Conservation (phyloP, 1,284 basidiomycete genomes). For the Pulveroboletus sp. region DNA sequence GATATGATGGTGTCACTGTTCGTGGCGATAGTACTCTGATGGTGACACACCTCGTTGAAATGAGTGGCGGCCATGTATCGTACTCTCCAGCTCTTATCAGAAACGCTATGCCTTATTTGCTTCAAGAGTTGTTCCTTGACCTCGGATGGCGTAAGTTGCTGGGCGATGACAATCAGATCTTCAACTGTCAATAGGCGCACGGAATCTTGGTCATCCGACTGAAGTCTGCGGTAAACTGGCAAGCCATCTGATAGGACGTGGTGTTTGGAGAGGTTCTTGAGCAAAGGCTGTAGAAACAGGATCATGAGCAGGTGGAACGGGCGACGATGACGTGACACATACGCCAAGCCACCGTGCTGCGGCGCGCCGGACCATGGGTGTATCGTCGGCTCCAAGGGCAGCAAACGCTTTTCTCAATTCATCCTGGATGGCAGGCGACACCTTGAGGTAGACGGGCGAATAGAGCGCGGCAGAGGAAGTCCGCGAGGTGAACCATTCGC, state of each 20-base stretch:
- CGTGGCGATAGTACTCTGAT: neutral
- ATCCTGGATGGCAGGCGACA: conserved; percentile 76
- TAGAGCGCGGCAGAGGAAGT: conserved; percentile 96
- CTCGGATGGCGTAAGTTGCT: conserved; percentile 82
- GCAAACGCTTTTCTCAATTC: conserved; percentile 89
- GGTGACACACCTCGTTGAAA: conserved; percentile 81
- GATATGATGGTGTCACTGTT: conserved; percentile 4
- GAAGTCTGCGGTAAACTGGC: conserved; percentile 92
- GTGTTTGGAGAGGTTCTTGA: conserved; percentile 74
- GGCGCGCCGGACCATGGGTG: conserved; percentile 97
- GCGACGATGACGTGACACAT: conserved; percentile 38
- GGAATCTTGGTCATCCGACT: conserved; percentile 97
- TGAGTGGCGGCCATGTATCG: conserved; percentile 99
- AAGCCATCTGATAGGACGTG: conserved; percentile 88
- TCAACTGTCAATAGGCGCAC: conserved; percentile 96
- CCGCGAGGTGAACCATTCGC: conserved; percentile 99
- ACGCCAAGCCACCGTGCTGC: conserved; percentile 96
- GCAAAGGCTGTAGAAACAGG: conserved; percentile 58
- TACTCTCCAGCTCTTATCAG: conserved; percentile 98
- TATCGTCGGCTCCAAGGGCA: conserved; percentile 89
- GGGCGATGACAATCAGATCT: conserved; percentile 91
- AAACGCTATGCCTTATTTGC: conserved; percentile 84
- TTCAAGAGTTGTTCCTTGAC: conserved; percentile 90
- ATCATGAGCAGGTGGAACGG: conserved; percentile 6
- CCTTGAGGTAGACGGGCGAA: conserved; percentile 87